Percentiles rank a stretch among this genome's conserved stretches.
phyloP scores from a whole-genome alignment of 2,329 filamentous ascomycete species.

The Claviceps sp. region DNA sequence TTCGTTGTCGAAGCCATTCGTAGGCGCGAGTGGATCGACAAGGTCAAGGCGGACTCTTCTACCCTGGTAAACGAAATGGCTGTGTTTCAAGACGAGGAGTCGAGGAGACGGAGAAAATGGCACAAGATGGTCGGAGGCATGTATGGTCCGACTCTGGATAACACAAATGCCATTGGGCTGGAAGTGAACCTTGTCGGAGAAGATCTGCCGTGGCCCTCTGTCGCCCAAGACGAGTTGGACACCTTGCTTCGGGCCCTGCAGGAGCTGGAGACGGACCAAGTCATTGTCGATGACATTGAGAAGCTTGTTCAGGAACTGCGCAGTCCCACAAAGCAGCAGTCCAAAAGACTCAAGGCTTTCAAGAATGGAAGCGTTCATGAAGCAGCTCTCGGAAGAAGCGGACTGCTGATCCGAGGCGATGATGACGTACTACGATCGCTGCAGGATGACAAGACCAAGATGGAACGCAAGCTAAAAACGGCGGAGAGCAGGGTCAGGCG shows the following conservation, averaged over 20 bases:
- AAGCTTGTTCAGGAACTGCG: slow-evolving; percentile 70
- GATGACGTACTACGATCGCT: slow-evolving; percentile 66
- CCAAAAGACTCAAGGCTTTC: slow-evolving; percentile 80
- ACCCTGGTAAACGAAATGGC: slow-evolving; percentile 88
- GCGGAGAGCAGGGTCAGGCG: slow-evolving; percentile 82
- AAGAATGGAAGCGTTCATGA: slow-evolving; percentile 95
- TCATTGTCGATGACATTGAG: slow-evolving; percentile 56
- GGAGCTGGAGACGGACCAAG: slow-evolving; percentile 49
- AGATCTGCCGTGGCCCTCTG: slow-evolving; percentile 64
- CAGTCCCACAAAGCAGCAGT: slow-evolving; percentile 72
- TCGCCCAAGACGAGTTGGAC: slow-evolving; percentile 63
- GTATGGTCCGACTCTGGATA: slow-evolving; percentile 55
- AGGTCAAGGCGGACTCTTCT: slow-evolving; percentile 75
- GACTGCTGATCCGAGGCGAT: slow-evolving; percentile 72
- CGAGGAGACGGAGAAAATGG: slow-evolving; percentile 81
- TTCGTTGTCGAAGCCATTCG: slow-evolving; percentile 76
- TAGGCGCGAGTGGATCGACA: slow-evolving; percentile 81
- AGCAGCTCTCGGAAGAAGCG: slow-evolving; percentile 73
- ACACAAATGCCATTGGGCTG: slow-evolving; percentile 59
- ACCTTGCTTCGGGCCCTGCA: slow-evolving; percentile 57
- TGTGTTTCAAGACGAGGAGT: slow-evolving; percentile 82
- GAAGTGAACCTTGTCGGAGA: slow-evolving; percentile 78
- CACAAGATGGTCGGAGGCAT: slow-evolving; percentile 69
- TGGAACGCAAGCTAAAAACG: slow-evolving; percentile 64
- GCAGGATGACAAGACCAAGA: slow-evolving; percentile 68